Conservation (phyloP, 371 early-diverging fungal species). For the Saksenaea oblongispora region DNA sequence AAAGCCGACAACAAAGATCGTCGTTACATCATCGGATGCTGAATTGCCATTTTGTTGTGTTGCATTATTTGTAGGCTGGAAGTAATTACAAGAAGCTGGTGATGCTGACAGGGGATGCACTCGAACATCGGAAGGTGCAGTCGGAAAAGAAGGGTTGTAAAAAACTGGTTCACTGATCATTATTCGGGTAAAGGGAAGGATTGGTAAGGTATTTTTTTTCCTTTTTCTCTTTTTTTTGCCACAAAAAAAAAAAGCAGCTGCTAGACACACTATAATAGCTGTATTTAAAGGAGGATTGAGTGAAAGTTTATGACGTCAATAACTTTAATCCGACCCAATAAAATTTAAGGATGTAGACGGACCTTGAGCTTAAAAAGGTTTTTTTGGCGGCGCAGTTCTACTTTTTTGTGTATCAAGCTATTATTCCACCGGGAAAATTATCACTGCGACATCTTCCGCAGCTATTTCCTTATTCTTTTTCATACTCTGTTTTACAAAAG, state of each 20-base stretch:
- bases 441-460: neutral
- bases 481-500: neutral
- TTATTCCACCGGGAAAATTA: neutral
- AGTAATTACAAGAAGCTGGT: constrained; percentile 1
- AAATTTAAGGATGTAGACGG: neutral
- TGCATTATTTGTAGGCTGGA: neutral
- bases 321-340: neutral
- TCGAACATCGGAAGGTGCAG: constrained; percentile 10
- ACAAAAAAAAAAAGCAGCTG: neutral
- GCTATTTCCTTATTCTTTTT: neutral
- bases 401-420: neutral
- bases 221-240: neutral
- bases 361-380: neutral
- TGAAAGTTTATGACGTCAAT: neutral
- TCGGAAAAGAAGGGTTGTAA: constrained; percentile 3
- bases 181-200: constrained; percentile 3
- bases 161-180: constrained; percentile 14
- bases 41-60: neutral
- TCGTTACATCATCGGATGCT: constrained; percentile 72
- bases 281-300: neutral
- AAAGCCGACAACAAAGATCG: constrained; percentile 96
- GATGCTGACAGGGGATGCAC: constrained; percentile 11
- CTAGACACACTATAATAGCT: too few relatives aligned
- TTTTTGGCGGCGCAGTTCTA: neutral
- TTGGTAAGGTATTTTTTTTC: neutral